These are phyloP conservation scores for Scedosporium aurantiacum DNA, from an alignment of 2,329 filamentous ascomycete species.

Conservation along the genomic window DNA sequence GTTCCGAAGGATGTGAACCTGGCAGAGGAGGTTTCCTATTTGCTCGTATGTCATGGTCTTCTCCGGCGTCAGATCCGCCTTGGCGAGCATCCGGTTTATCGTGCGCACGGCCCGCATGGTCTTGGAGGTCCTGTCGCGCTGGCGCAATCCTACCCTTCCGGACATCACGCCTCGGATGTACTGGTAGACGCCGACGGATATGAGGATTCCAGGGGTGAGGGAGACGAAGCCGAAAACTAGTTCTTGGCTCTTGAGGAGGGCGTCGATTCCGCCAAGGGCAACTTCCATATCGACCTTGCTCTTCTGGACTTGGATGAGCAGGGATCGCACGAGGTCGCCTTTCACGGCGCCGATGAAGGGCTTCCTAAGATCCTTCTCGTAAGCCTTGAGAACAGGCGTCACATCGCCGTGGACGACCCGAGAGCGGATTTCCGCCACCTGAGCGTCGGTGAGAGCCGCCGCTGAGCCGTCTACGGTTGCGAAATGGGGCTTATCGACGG, in stretches of 20 bases:
- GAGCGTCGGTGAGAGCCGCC: constrained; percentile 46
- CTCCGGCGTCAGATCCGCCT: constrained; percentile 46
- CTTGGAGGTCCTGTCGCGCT: constrained; percentile 54
- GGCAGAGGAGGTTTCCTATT: constrained; percentile 79
- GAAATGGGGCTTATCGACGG: constrained; percentile 64
- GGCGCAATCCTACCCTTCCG: constrained; percentile 55
- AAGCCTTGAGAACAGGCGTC: constrained; percentile 81
- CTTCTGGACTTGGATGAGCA: constrained; percentile 95
- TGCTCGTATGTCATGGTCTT: constrained; percentile 81
- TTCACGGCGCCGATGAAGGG: constrained; percentile 74
- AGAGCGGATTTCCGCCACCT: constrained; percentile 62
- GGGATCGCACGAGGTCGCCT: constrained; percentile 78
- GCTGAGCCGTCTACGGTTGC: constrained; percentile 28
- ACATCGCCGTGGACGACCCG: constrained; percentile 88
- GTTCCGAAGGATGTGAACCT: constrained; percentile 72
- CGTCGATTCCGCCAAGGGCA: constrained; percentile 90
- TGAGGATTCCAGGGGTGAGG: constrained; percentile 82
- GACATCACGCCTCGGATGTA: constrained; percentile 64
- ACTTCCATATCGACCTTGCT: constrained; percentile 97
- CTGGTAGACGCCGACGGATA: constrained; percentile 61
- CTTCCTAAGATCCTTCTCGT: constrained; percentile 74
- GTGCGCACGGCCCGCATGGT: constrained; percentile 73
- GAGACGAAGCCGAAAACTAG: constrained; percentile 96
- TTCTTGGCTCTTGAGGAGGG: constrained; percentile 89
- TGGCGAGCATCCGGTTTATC: constrained; percentile 69